Evolutionary conservation across 306 rosid species (phyloP).

Genomic region (Betula pendula): DNA sequence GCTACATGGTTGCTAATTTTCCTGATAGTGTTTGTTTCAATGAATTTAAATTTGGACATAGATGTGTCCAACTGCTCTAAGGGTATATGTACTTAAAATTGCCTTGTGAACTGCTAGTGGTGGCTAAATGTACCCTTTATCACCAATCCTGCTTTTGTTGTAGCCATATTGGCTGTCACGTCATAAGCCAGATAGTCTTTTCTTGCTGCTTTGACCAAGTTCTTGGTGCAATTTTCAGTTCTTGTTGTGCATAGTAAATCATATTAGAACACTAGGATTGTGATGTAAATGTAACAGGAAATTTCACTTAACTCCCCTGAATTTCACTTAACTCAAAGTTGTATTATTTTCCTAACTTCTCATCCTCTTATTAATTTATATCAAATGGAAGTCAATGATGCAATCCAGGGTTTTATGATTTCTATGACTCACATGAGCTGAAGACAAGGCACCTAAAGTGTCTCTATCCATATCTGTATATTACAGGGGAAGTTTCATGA

Average conservation of each 20-base stretch:
- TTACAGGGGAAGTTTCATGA: background rate
- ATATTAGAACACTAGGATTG: background rate
- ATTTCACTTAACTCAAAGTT: no score
- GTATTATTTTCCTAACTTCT: background rate
- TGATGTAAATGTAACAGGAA: background rate
- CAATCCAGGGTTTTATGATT: background rate
- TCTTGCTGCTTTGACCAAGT: constrained; percentile 12
- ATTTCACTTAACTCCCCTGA: no score
- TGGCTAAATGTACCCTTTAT: background rate
- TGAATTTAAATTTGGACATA: background rate
- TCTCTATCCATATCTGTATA: constrained; percentile 16
- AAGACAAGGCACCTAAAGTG: constrained; percentile 1
- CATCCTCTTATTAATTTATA: background rate
- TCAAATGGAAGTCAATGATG: no score
- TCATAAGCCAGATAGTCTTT: constrained; percentile 14
- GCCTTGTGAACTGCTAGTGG: background rate
- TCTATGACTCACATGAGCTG: background rate
- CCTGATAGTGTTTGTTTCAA: background rate
- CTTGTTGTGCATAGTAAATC: background rate
- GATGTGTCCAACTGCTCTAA: background rate
- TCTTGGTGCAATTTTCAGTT: background rate
- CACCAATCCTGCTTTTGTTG: background rate
- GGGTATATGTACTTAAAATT: background rate
- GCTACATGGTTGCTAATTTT: background rate
- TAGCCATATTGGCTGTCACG: background rate